These are phyloP conservation scores for Monosporascus sp. DNA, from an alignment of 2,329 filamentous ascomycete species.

Conservation along the genomic window DNA sequence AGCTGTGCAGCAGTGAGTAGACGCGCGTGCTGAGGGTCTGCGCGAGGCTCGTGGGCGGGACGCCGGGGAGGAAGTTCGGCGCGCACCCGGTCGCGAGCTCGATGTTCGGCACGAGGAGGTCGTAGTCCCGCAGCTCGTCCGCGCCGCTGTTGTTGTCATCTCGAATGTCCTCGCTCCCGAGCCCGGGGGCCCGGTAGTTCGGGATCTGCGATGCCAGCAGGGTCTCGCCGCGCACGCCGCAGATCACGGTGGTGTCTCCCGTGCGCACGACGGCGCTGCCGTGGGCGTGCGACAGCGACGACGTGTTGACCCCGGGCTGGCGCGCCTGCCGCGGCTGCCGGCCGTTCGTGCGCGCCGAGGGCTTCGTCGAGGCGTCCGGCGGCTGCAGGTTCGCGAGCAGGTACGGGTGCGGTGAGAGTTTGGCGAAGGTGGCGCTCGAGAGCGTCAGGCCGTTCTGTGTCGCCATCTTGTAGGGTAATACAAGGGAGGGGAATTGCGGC, in stretches of 20 bases:
- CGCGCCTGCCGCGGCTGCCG: conserved; percentile 67
- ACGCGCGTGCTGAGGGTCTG: conserved; percentile 82
- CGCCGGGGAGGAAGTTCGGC: conserved; percentile 78
- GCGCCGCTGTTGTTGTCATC: conserved; percentile 25
- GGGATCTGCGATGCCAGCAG: conserved; percentile 70
- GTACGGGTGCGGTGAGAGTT: conserved; percentile 83
- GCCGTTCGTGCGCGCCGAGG: conserved; percentile 70
- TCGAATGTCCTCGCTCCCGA: conserved; percentile 27
- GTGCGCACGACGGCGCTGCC: conserved; percentile 84
- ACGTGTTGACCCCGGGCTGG: conserved; percentile 69
- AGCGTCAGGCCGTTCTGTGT: conserved; percentile 39
- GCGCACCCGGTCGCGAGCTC: conserved; percentile 88
- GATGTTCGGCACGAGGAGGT: conserved; percentile 87
- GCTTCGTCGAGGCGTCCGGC: conserved; percentile 40
- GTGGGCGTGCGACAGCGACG: conserved; percentile 81
- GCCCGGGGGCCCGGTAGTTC: conserved; percentile 49
- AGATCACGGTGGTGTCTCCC: conserved; percentile 92
- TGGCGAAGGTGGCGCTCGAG: conserved; percentile 71
- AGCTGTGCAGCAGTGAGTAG: conserved; percentile 68
- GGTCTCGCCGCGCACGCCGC: conserved; percentile 83
- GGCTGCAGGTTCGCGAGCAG: conserved; percentile 82
- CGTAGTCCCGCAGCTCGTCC: conserved; percentile 53
- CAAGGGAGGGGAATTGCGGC: neutral
- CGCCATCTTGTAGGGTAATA: conserved; percentile 22
- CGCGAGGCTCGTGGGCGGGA: conserved; percentile 71